phyloP scores from a whole-genome alignment of 1,139 yeast genomes.

The Yamadazyma membranifaciens region DNA sequence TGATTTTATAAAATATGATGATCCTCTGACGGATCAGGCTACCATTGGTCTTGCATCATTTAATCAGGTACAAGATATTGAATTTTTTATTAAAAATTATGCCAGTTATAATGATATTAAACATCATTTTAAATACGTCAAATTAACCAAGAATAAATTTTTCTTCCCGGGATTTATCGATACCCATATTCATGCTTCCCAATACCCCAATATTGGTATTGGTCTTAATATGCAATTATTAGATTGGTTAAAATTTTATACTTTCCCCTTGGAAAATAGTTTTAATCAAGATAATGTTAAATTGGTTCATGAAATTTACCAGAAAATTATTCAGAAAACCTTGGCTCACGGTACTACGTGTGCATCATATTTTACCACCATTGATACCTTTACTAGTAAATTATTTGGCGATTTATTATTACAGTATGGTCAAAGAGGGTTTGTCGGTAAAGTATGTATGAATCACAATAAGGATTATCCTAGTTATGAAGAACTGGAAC shows the following conservation, averaged over 20 bases:
- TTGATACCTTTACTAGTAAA: slow-evolving; percentile 73
- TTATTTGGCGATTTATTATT: slow-evolving; percentile 72
- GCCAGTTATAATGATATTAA: slow-evolving; percentile 6
- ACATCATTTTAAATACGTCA: slow-evolving; percentile 24
- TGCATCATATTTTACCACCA: slow-evolving; percentile 88
- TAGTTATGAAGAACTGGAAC: slow-evolving; percentile 62
- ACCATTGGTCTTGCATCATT: too few species aligned
- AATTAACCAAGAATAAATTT: slow-evolving; percentile 43
- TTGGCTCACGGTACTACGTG: slow-evolving; percentile 83
- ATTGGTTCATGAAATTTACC: slow-evolving; percentile 61
- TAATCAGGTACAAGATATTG: slow-evolving; percentile 4
- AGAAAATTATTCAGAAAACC: slow-evolving; percentile 64
- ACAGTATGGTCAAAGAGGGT: slow-evolving; percentile 75
- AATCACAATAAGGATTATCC: slow-evolving; percentile 60
- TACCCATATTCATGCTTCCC: slow-evolving; percentile 96
- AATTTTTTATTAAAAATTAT: slow-evolving; percentile 13
- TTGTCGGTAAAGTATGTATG: slow-evolving; percentile 96
- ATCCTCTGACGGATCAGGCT: too few species aligned
- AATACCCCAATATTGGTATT: slow-evolving; percentile 90
- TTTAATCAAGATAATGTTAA: slow-evolving; percentile 40
- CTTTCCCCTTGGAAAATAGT: slow-evolving; percentile 79
- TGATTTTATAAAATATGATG: slow-evolving; percentile 24
- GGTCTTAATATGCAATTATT: slow-evolving; percentile 82
- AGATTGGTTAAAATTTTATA: slow-evolving; percentile 84
- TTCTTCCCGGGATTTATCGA: slow-evolving; percentile 92